Percentiles rank a stretch among this genome's conserved stretches.
Evolutionary conservation across 176 grass and related monocot genomes (phyloP).

Genomic region (Areca catechu): DNA sequence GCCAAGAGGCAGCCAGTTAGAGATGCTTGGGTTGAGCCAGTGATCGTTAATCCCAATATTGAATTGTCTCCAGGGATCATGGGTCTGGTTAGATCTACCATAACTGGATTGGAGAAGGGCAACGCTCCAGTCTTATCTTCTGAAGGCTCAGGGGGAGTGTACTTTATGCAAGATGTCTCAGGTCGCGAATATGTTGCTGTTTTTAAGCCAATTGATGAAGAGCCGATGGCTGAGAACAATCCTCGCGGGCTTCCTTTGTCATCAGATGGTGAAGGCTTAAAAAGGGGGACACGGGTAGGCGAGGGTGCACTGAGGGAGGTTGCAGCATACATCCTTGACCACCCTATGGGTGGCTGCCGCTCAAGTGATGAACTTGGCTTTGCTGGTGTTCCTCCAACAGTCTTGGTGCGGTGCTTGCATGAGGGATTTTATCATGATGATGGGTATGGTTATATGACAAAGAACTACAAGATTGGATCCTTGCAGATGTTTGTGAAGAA

Average conservation of each 20-base stretch:
- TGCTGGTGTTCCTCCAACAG: conserved; percentile 69
- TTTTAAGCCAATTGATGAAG: conserved; percentile 85
- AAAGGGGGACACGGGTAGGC: conserved; percentile 57
- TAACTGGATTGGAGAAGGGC: conserved; percentile 45
- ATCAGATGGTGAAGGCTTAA: conserved; percentile 67
- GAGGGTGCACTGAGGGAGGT: conserved; percentile 72
- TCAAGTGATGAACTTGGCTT: conserved; percentile 24
- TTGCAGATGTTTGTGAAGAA: conserved; percentile 71
- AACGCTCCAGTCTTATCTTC: conserved; percentile 47
- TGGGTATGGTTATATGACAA: background rate
- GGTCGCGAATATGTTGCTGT: conserved; percentile 47
- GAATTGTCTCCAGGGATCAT: conserved; percentile 34
- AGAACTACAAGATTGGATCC: conserved; percentile 63
- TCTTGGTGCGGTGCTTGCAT: conserved; percentile 42
- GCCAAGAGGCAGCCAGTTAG: conserved; percentile 17
- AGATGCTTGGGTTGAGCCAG: conserved; percentile 33
- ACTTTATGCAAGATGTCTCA: conserved; percentile 62
- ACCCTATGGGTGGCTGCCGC: conserved; percentile 21
- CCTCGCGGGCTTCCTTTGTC: conserved; percentile 54
- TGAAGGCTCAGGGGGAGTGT: conserved; percentile 68
- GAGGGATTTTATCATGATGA: conserved; percentile 16
- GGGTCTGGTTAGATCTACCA: conserved; percentile 34
- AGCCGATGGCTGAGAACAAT: conserved; percentile 70
- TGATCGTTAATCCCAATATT: conserved; percentile 38
- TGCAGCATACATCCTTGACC: conserved; percentile 74